A percentile compares a stretch with the other conserved stretches of the same genome.
Conservation (phyloP, 192 early-diverging fungal genomes). For the Coemansia sp. region DNA sequence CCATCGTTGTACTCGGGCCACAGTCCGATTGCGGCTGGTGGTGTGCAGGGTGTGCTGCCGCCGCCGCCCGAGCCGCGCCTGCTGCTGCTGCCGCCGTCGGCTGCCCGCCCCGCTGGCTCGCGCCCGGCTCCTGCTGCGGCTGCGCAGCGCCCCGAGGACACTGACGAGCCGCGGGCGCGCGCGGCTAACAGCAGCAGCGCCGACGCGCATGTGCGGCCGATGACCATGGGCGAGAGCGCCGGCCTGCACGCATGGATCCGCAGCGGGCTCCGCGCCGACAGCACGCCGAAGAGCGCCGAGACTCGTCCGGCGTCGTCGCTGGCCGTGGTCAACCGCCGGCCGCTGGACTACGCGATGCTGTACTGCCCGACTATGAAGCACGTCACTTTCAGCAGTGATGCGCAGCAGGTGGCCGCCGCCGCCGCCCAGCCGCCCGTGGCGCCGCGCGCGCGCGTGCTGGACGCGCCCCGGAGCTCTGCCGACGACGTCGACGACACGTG, state of each 20-base stretch:
- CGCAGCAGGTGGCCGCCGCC: conserved; percentile 3
- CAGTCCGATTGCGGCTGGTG: conserved; percentile 28
- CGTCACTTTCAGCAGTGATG: conserved; percentile 33
- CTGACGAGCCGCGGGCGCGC: conserved; percentile 6
- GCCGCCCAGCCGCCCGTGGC: not conserved
- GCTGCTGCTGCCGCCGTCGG: conserved; percentile 19
- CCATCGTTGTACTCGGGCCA: conserved; percentile 52
- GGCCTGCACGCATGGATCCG: conserved; percentile 44
- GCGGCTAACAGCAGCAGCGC: conserved; percentile 1
- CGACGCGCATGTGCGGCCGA: conserved; percentile 28
- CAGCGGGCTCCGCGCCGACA: conserved; percentile 8
- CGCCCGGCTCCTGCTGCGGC: no score
- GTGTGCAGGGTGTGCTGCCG: conserved; percentile 20
- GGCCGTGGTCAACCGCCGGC: conserved; percentile 13
- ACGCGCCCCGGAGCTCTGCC: not conserved
- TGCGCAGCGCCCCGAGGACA: not conserved
- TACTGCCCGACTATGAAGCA: conserved; percentile 49
- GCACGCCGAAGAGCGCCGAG: not conserved
- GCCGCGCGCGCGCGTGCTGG: conserved; percentile 20
- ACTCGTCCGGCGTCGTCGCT: conserved; percentile 13
- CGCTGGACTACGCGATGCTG: conserved; percentile 40
- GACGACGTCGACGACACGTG: conserved; percentile 18
- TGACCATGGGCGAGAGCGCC: conserved; percentile 48
- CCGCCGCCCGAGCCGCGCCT: conserved; percentile 23
- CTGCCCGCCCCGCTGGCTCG: no score